Evolutionary conservation across 2,329 filamentous ascomycete genomes (phyloP).

Genomic region (Ceratocystis colombiana): DNA sequence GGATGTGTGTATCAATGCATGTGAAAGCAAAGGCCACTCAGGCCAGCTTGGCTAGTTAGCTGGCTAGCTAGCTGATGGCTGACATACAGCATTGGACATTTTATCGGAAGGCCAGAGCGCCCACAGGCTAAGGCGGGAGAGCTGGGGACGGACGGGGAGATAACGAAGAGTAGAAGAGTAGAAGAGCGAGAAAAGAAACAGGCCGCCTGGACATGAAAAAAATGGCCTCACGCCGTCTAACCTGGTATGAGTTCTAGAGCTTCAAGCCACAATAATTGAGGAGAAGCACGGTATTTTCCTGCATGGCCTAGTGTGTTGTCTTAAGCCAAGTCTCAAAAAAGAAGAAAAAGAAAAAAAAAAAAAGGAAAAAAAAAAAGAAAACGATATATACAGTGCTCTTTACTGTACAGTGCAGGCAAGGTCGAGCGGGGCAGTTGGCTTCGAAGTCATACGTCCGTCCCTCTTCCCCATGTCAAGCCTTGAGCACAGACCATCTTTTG

Average conservation of each 20-base stretch:
- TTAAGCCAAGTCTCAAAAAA: no score
- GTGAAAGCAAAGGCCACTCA: neutral
- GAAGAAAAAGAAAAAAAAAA: no score
- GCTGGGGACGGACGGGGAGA: neutral
- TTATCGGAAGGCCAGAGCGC: neutral
- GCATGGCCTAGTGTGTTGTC: no score
- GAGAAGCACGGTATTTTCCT: no score
- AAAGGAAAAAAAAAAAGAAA: no score
- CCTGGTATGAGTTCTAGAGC: neutral
- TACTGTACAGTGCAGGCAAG: neutral
- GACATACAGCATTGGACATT: neutral
- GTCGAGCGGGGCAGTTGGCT: neutral
- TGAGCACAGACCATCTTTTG: constrained; percentile 2
- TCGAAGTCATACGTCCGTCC: neutral
- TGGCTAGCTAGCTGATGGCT: neutral
- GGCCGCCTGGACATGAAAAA: neutral
- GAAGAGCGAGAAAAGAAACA: neutral
- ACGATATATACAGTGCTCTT: neutral
- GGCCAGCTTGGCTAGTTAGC: neutral
- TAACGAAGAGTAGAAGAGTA: neutral
- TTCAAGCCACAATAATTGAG: neutral
- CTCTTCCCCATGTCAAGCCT: neutral
- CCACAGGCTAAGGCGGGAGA: neutral
- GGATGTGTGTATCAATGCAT: neutral
- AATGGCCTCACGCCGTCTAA: neutral